These are phyloP conservation scores for Mycosarcoma mackinlayi DNA, from an alignment of 1,284 basidiomycete genomes.

Conservation along the genomic window DNA sequence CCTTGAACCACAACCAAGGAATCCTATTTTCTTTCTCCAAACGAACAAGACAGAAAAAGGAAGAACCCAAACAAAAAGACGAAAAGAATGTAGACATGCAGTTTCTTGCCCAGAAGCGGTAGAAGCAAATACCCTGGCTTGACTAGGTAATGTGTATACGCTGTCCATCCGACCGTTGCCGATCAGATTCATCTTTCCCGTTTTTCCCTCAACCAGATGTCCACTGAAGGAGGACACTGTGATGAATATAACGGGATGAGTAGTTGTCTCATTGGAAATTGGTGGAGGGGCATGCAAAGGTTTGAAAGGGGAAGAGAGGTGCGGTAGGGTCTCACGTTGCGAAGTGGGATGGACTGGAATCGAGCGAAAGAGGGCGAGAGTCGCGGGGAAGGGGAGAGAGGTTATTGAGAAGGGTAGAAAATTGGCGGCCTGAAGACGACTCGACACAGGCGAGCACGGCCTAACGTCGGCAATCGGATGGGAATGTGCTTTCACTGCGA, in stretches of 20 bases:
- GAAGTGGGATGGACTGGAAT: neutral
- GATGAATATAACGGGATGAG: conserved; percentile 57
- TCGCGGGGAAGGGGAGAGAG: too few species aligned
- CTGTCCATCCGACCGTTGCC: conserved; percentile 5
- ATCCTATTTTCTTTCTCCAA: too few species aligned
- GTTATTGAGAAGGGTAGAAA: neutral
- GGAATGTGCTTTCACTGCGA: conserved; percentile 5
- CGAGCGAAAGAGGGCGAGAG: neutral
- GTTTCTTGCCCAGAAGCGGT: conserved; percentile 53
- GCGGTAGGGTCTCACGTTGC: neutral
- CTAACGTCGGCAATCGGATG: neutral
- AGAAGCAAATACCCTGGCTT: conserved; percentile 39
- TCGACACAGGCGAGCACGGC: conserved; percentile 31
- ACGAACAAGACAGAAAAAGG: too few species aligned
- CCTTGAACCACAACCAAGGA: too few species aligned
- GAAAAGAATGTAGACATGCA: conserved; percentile 25
- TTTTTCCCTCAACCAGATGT: conserved; percentile 58
- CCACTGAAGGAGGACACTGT: conserved; percentile 51
- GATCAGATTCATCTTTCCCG: conserved; percentile 54
- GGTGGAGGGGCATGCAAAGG: too few species aligned
- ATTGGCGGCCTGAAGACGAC: neutral
- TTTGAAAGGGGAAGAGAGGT: neutral
- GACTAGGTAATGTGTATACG: conserved; percentile 53
- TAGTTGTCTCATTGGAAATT: neutral
- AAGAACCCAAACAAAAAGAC: too few species aligned